Percentiles rank a stretch among this genome's conserved stretches.
Evolutionary conservation across 768 basidiomycete species (phyloP).

Genomic region (Russula compacta): DNA sequence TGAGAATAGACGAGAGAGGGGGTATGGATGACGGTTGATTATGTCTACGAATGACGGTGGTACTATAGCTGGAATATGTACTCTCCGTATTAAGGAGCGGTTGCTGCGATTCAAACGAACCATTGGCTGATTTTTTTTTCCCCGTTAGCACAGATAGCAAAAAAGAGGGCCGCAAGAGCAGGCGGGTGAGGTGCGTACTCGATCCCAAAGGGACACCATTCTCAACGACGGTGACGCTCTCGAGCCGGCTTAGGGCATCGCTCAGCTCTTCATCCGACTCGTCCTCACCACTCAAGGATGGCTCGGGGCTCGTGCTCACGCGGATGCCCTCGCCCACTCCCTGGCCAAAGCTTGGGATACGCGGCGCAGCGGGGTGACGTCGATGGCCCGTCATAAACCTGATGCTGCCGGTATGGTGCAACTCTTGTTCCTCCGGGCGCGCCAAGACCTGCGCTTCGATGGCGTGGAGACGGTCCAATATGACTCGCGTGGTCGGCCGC

Average conservation of each 20-base stretch:
- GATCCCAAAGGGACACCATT: conserved; percentile 15
- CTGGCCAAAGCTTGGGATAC: conserved; percentile 82
- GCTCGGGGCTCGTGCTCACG: conserved; percentile 24
- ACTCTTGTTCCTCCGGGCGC: conserved; percentile 55
- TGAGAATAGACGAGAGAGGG: conserved; percentile 37
- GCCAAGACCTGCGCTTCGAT: conserved; percentile 81
- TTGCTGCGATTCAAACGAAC: conserved; percentile 25
- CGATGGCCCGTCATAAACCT: conserved; percentile 68
- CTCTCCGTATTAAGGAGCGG: conserved; percentile 44
- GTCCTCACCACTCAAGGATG: conserved; percentile 35
- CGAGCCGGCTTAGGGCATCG: conserved; percentile 48
- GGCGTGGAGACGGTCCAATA: conserved; percentile 66
- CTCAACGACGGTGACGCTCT: conserved; percentile 43
- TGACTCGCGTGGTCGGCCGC: conserved; percentile 68
- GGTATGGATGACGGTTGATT: conserved; percentile 28
- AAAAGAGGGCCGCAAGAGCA: not conserved
- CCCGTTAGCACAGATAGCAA: not conserved
- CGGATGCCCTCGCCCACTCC: conserved; percentile 57
- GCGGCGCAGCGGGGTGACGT: conserved; percentile 48
- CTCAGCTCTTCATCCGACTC: conserved; percentile 62
- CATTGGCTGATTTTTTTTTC: not conserved
- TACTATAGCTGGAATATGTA: conserved; percentile 55
- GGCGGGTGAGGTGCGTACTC: not conserved
- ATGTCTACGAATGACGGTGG: conserved; percentile 51
- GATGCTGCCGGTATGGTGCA: conserved; percentile 74